phyloP scores from a whole-genome alignment of 2,329 filamentous ascomycete genomes.

The Fusarium liriodendri region DNA sequence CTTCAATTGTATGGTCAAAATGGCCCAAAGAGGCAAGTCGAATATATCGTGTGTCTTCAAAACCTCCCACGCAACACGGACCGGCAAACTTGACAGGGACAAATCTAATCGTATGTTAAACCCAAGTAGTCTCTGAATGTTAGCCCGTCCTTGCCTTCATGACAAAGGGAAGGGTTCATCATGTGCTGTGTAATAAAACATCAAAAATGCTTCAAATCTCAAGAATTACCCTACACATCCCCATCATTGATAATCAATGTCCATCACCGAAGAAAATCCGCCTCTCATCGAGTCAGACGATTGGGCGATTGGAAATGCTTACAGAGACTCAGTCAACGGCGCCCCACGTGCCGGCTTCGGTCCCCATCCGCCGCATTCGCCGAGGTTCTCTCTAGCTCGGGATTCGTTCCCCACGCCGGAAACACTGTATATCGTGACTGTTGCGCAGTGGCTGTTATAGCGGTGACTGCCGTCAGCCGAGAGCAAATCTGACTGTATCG shows the following conservation, averaged over 20 bases:
- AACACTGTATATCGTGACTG: background rate
- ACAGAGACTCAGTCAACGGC: conserved; percentile 27
- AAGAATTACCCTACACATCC: background rate
- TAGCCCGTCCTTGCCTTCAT: background rate
- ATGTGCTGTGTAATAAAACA: background rate
- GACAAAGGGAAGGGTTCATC: background rate
- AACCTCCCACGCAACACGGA: background rate
- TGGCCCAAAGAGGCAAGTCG: background rate
- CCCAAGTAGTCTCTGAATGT: background rate
- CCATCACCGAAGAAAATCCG: background rate
- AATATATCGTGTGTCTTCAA: background rate
- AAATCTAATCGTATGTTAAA: background rate
- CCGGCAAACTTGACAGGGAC: background rate
- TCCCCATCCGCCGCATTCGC: conserved; percentile 27
- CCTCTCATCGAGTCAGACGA: conserved; percentile 22
- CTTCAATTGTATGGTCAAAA: background rate
- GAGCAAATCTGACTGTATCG: background rate
- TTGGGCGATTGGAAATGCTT: conserved; percentile 36
- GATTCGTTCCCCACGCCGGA: background rate
- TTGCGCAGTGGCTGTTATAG: background rate
- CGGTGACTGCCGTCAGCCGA: background rate
- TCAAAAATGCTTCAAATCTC: background rate
- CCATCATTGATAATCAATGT: background rate
- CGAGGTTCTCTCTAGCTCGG: conserved; percentile 31
- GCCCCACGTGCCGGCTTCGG: conserved; percentile 32